Evolutionary conservation across 2,329 filamentous ascomycete genomes (phyloP).

Genomic region (Alternaria brassicae): DNA sequence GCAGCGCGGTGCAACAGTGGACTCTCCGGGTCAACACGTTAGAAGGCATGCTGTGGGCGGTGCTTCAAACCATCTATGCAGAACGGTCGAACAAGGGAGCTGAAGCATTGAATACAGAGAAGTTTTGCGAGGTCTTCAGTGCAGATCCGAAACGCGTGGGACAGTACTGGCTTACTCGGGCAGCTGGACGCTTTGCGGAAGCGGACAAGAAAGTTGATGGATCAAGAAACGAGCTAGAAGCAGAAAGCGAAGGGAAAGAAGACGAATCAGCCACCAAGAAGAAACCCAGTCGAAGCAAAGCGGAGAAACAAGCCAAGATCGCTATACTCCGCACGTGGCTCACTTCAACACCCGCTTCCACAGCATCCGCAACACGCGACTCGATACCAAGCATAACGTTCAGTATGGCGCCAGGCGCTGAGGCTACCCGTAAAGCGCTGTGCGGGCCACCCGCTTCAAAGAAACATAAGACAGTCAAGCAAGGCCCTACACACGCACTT

Average conservation of each 20-base stretch:
- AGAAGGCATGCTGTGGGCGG: conserved; percentile 80
- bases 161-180: conserved; percentile 44
- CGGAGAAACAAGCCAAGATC: conserved; percentile 68
- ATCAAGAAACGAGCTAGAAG: not conserved
- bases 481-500: not conserved
- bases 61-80: conserved; percentile 43
- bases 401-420: conserved; percentile 15
- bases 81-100: conserved; percentile 1
- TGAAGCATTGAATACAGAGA: not conserved
- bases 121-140: conserved; percentile 28
- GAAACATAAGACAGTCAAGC: conserved; percentile 6
- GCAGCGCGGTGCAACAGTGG: conserved; percentile 76
- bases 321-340: conserved; percentile 59
- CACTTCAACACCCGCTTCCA: conserved; percentile 18
- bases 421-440: conserved; percentile 15
- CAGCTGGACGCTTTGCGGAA: conserved; percentile 12
- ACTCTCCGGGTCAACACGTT: conserved; percentile 82
- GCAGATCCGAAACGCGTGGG: conserved; percentile 50
- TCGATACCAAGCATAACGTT: conserved; percentile 27
- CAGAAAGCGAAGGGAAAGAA: conserved; percentile 19
- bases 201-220: not conserved
- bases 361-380: conserved; percentile 1
- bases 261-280: conserved; percentile 34
- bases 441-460: conserved; percentile 9
- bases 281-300: conserved; percentile 50